Evolutionary conservation across 2,329 filamentous ascomycete genomes (phyloP), one percentile per base, ranked within the genome.

Genomic region (Chaetomium strumarium): DNA sequence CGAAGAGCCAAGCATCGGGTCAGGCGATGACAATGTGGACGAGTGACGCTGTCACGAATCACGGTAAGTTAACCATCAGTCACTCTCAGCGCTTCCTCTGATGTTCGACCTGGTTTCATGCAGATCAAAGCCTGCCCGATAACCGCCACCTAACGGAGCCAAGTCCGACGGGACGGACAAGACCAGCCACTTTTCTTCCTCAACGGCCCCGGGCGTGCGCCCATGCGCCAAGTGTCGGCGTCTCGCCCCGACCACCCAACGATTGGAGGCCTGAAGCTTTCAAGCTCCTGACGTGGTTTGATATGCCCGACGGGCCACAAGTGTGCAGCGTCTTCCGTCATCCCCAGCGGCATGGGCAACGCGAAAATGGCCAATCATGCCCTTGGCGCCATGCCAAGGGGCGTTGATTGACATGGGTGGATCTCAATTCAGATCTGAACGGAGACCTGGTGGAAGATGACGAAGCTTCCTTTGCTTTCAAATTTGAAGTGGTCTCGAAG

Each of bases 301-400:
- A 30, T 42, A 41, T 38, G 39, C 43, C 31, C 36, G 39, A 49
- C 36, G 37, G 53, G 44, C 41, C 47, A 47, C 48, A 43, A 44
- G 41, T n/a, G 16, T 29, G 44, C 48, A 20, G 48, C 43, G 39
- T 24, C 50, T 53, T 50, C 51, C 55, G 55, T 58, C 53, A 58
- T 58, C 55, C 51, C 14, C 34, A 52, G 55, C 33, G n/a, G 30
- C 16, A 34, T 41, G 36, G 5, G 13, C 14, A 14, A 10, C n/a
- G 29, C 19, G 44, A 44, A n/a, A n/a, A 40, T 39, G 43, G 42
- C 55, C 55, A 58, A 58, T 58, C 50, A 40, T 42, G 8, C 17
- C 43, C 41, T 29, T 30, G 44, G 33, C 45, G 49, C 46, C 48
- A 46, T 46, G 52, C 41, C 46, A 49, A 40, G 43, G 36, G 16